Conservation (phyloP, 2,329 filamentous ascomycete genomes). For the Talaromyces sp. region DNA sequence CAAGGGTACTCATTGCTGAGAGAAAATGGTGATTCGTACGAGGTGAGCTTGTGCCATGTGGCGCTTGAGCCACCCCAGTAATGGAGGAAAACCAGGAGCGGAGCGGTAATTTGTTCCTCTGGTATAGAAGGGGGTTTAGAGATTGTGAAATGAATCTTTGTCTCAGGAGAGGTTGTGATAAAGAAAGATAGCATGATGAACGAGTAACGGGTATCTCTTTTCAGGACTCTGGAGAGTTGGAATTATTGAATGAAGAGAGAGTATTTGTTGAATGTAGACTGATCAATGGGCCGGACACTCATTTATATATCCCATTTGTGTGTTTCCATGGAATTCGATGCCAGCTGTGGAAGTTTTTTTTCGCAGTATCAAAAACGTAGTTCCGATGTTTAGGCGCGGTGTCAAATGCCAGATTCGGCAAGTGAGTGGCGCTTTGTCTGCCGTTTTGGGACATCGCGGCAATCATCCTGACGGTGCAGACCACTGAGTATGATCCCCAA, state of each 20-base stretch:
- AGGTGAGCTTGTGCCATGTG: conserved; percentile 26
- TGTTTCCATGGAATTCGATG: neutral
- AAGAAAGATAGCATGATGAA: neutral
- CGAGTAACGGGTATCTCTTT: neutral
- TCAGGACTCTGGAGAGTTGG: neutral
- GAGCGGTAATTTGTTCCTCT: conserved; percentile 4
- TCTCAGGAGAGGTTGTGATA: conserved; percentile 5
- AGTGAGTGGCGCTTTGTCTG: neutral
- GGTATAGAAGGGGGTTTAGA: neutral
- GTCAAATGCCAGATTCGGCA: neutral
- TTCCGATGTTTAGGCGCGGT: neutral
- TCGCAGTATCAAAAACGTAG: neutral
- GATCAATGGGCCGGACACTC: neutral
- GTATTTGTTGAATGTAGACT: neutral
- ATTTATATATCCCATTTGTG: neutral
- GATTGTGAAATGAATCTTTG: conserved; percentile 12
- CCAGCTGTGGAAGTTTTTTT: neutral
- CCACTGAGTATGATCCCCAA: neutral
- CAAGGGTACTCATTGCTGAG: conserved; percentile 17
- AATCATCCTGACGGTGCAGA: neutral
- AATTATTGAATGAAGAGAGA: neutral
- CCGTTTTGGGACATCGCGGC: neutral
- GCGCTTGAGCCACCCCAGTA: conserved; percentile 35
- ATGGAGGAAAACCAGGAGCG: conserved; percentile 30
- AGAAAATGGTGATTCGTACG: conserved; percentile 13